Evolutionary conservation across 305 asterid species (phyloP).

Genomic region (Salvia sclarea): DNA sequence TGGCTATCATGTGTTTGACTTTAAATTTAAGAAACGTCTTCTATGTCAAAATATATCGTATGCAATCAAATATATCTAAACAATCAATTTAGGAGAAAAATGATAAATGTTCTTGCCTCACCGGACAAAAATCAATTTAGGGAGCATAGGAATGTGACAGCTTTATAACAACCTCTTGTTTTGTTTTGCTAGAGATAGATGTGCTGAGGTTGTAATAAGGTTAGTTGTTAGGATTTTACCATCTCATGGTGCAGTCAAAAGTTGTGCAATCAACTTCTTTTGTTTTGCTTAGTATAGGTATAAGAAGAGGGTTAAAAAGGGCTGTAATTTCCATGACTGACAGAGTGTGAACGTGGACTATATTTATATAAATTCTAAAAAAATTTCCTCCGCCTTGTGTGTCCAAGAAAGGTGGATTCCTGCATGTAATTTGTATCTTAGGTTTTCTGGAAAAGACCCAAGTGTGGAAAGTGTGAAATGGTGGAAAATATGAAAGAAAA

Average conservation of each 20-base stretch:
- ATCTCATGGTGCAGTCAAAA: constrained; percentile 35
- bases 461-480: constrained; percentile 38
- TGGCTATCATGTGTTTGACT: not conserved
- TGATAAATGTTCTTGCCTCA: no score
- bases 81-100: no score
- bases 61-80: no score
- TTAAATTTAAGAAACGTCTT: no score
- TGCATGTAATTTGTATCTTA: constrained; percentile 20
- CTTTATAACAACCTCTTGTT: constrained; percentile 16
- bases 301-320: constrained; percentile 11
- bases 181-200: constrained; percentile 10
- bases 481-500: constrained; percentile 36
- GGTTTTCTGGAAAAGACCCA: constrained; percentile 10
- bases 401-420: constrained; percentile 40
- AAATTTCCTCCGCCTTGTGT: constrained; percentile 34
- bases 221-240: constrained; percentile 1
- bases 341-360: constrained; percentile 28
- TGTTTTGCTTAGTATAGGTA: constrained; percentile 24
- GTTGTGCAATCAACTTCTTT: constrained; percentile 20
- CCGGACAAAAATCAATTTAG: constrained; percentile 36
- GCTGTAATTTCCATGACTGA: constrained; percentile 37
- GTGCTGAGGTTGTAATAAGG: constrained; percentile 3
- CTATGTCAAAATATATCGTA: no score
- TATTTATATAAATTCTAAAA: not conserved
- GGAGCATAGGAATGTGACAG: constrained; percentile 25